Conservation (phyloP, 768 basidiomycete species). For the Tephrocybe sp. region DNA sequence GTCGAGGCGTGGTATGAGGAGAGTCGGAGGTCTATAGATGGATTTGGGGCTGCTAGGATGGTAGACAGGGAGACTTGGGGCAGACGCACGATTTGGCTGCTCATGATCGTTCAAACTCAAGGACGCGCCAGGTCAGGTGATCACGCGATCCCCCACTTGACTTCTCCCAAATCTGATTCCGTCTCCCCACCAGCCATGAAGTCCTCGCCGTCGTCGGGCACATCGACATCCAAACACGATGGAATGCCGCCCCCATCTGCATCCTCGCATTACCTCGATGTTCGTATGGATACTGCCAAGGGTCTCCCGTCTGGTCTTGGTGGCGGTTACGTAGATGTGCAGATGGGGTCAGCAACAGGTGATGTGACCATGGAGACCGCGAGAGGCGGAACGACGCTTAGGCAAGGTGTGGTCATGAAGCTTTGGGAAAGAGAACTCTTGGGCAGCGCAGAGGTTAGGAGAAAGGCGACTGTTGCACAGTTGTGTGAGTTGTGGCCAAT, state of each 20-base stretch:
- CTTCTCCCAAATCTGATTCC: slow-evolving; percentile 4
- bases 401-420: slow-evolving; percentile 56
- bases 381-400: slow-evolving; percentile 51
- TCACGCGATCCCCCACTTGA: slow-evolving; percentile 9
- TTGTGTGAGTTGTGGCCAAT: slow-evolving; percentile 82
- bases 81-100: slow-evolving; percentile 27
- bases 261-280: slow-evolving; percentile 40
- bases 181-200: slow-evolving; percentile 4
- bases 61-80: slow-evolving; percentile 63
- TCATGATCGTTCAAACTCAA: neutral
- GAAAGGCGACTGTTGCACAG: slow-evolving; percentile 96
- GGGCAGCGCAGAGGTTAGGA: slow-evolving; percentile 82
- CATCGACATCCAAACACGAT: slow-evolving; percentile 24
- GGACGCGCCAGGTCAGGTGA: slow-evolving; percentile 18
- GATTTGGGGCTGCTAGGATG: slow-evolving; percentile 51
- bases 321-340: slow-evolving; percentile 40
- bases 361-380: slow-evolving; percentile 75
- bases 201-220: slow-evolving; percentile 17
- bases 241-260: slow-evolving; percentile 9
- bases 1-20: slow-evolving; percentile 57
- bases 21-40: slow-evolving; percentile 63
- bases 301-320: slow-evolving; percentile 34
- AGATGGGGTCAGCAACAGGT: slow-evolving; percentile 78
- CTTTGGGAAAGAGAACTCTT: slow-evolving; percentile 86
- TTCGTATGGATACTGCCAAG: slow-evolving; percentile 82